phyloP scores from a whole-genome alignment of 208 protist genomes.

The Acanthamoeba lenticulata region DNA sequence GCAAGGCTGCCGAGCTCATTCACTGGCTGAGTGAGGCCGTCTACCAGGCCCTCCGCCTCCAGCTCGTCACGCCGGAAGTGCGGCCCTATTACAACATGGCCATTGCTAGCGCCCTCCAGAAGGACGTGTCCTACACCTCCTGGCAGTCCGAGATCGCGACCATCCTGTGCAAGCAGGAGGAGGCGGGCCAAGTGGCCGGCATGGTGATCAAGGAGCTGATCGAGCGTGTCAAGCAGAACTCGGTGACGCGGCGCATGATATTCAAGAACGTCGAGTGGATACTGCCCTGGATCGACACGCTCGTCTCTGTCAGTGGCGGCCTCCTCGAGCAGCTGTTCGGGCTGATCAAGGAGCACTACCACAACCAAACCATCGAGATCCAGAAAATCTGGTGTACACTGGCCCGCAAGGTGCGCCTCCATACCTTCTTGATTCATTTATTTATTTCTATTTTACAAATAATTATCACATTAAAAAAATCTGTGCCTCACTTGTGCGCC shows the following conservation, averaged over 20 bases:
- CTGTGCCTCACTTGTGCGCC: not conserved
- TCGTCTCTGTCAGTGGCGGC: not conserved
- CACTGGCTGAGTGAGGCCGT: not conserved
- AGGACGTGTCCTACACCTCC: conserved; percentile 30
- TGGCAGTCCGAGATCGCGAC: conserved; percentile 65
- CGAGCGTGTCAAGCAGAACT: conserved; percentile 34
- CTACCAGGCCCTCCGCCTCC: not conserved
- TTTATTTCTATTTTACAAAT: too few relatives aligned
- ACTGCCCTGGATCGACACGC: conserved; percentile 58
- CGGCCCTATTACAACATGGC: conserved; percentile 59
- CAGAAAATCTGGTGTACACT: conserved; percentile 65
- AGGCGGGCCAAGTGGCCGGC: not conserved
- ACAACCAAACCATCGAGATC: conserved; percentile 10
- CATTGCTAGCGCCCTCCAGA: conserved; percentile 22
- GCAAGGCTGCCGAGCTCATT: conserved; percentile 28
- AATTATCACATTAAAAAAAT: too few relatives aligned
- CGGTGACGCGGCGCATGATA: not conserved
- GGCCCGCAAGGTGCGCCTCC: conserved; percentile 15
- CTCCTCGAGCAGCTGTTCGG: conserved; percentile 51
- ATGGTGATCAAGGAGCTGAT: conserved; percentile 53
- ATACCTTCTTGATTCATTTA: not conserved
- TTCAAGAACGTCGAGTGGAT: conserved; percentile 64
- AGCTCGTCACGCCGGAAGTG: not conserved
- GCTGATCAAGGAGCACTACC: conserved; percentile 62
- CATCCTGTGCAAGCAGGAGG: conserved; percentile 42